Conservation (phyloP, 306 rosid species). For the Astragalus glycyphyllos region DNA sequence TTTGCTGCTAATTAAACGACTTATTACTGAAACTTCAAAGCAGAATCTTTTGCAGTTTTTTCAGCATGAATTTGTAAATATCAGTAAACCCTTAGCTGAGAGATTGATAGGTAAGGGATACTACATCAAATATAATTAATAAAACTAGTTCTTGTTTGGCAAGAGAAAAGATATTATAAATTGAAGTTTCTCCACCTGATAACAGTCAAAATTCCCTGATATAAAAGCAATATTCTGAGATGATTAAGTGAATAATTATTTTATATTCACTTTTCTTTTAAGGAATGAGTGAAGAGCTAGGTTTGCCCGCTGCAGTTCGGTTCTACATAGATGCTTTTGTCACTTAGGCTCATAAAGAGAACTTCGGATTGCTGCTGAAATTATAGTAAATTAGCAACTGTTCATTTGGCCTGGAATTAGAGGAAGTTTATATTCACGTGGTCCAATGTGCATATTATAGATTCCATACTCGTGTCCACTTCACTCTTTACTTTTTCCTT, state of each 20-base stretch:
- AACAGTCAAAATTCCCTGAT: not conserved
- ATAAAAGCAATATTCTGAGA: slow-evolving; percentile 7
- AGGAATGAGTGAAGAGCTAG: slow-evolving; percentile 13
- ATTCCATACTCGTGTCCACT: slow-evolving; percentile 19
- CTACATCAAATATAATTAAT: slow-evolving; percentile 12
- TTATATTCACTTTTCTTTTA: slow-evolving; percentile 3
- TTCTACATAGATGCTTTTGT: slow-evolving; percentile 10
- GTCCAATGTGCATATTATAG: slow-evolving; percentile 20
- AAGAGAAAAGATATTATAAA: slow-evolving; percentile 13
- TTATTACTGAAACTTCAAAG: slow-evolving; percentile 81
- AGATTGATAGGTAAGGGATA: slow-evolving; percentile 75
- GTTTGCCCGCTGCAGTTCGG: slow-evolving; percentile 37
- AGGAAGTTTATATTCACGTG: slow-evolving; percentile 28
- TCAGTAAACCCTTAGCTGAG: slow-evolving; percentile 86
- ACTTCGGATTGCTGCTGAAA: slow-evolving; percentile 1
- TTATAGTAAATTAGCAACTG: slow-evolving; percentile 23
- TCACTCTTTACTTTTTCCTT: slow-evolving; percentile 1
- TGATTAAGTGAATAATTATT: slow-evolving; percentile 22
- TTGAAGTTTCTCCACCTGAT: slow-evolving; percentile 25
- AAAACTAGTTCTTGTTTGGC: slow-evolving; percentile 12
- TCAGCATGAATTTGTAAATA: slow-evolving; percentile 92
- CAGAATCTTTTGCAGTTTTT: slow-evolving; percentile 89
- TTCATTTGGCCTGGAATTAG: slow-evolving; percentile 13
- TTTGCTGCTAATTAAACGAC: slow-evolving; percentile 87
- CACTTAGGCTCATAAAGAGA: slow-evolving; percentile 26